Percentiles rank a stretch among this genome's conserved stretches.
Evolutionary conservation across 768 basidiomycete genomes (phyloP).

Genomic region (Leucogyrophana mollusca): DNA sequence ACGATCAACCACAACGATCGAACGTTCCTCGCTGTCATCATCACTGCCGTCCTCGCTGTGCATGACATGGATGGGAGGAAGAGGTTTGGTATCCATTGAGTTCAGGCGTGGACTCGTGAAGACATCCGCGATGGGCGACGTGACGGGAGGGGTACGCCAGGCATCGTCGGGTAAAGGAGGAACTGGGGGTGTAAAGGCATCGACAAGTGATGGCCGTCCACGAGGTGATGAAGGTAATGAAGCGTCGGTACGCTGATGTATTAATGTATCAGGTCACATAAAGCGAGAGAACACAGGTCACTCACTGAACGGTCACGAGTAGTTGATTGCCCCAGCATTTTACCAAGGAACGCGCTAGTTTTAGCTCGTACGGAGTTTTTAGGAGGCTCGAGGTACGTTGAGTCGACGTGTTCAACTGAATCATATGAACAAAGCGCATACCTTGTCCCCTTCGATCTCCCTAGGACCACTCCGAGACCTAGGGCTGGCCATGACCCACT

Average conservation of each 20-base stretch:
- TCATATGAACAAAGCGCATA: conserved; percentile 25
- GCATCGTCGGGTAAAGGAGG: conserved; percentile 47
- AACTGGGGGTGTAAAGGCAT: conserved; percentile 38
- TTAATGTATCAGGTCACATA: conserved; percentile 12
- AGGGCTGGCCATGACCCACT: conserved; percentile 51
- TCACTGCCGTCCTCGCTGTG: conserved; percentile 34
- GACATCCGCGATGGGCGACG: conserved; percentile 52
- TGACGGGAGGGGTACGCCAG: conserved; percentile 34
- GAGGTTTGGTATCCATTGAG: conserved; percentile 52
- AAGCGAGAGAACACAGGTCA: conserved; percentile 11
- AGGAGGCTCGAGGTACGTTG: conserved; percentile 5
- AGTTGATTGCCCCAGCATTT: conserved; percentile 68
- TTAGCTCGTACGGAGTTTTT: conserved; percentile 73
- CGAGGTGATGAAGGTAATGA: conserved; percentile 27
- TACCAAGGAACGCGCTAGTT: conserved; percentile 79
- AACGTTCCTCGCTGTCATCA: conserved; percentile 50
- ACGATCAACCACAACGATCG: conserved; percentile 57
- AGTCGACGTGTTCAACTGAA: neutral
- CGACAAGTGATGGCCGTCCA: conserved; percentile 30
- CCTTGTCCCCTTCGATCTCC: conserved; percentile 50
- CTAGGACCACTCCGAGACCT: conserved; percentile 37
- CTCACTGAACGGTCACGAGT: conserved; percentile 70
- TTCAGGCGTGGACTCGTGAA: conserved; percentile 37
- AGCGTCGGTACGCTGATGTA: conserved; percentile 55
- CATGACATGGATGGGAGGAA: conserved; percentile 54